Evolutionary conservation across 2,329 filamentous ascomycete species (phyloP).

Genomic region (Ophiostoma piceae): DNA sequence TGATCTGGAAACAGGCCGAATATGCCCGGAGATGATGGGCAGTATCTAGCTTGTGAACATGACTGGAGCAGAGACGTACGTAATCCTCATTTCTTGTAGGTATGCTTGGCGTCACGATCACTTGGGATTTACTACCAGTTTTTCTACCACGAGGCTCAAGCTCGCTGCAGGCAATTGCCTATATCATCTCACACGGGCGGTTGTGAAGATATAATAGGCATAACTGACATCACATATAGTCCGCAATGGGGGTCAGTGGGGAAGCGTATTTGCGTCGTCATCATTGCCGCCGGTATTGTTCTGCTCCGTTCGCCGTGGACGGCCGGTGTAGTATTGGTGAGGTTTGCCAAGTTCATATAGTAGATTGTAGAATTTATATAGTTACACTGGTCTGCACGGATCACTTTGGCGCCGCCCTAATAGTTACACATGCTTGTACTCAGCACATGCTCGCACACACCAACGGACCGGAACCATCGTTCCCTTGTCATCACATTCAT

Average conservation of each 20-base stretch:
- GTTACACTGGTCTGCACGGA: neutral
- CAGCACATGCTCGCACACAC: neutral
- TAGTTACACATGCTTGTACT: neutral
- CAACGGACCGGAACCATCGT: neutral
- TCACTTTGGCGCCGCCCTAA: neutral
- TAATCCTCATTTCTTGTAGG: neutral
- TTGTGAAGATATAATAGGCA: neutral
- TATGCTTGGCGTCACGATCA: neutral
- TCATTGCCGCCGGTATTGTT: neutral
- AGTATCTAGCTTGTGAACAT: neutral
- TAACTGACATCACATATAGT: neutral
- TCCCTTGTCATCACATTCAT: neutral
- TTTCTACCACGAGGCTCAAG: neutral
- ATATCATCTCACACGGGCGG: neutral
- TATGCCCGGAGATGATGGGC: neutral
- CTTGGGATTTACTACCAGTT: neutral
- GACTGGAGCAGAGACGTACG: neutral
- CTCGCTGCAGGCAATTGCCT: neutral
- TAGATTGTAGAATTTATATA: neutral
- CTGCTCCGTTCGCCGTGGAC: constrained; percentile 5
- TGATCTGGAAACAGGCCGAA: neutral
- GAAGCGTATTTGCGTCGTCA: neutral
- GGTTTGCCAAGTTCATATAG: neutral
- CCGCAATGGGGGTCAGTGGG: neutral
- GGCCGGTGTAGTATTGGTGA: constrained; percentile 3